Percentiles rank a stretch among this genome's conserved stretches.
These are phyloP conservation scores for Lathyrus aphaca DNA, from an alignment of 306 rosid genomes.

Conservation along the genomic window DNA sequence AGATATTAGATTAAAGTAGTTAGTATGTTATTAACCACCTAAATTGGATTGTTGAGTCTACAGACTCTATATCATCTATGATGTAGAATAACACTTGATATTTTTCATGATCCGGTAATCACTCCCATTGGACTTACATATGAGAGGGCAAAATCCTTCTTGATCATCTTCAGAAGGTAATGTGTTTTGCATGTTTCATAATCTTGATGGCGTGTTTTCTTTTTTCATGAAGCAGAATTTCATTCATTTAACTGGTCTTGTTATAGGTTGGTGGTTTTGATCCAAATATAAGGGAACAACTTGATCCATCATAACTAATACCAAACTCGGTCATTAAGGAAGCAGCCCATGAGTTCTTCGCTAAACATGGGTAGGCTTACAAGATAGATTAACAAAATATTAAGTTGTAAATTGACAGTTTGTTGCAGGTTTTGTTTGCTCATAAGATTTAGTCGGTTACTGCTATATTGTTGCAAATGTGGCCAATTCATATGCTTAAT, in stretches of 20 bases:
- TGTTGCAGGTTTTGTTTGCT: conserved; percentile 21
- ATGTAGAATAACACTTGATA: conserved; percentile 84
- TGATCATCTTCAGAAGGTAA: conserved; percentile 83
- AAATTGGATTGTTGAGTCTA: conserved; percentile 24
- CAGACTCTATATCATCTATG: conserved; percentile 91
- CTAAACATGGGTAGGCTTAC: conserved; percentile 90
- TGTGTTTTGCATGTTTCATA: conserved; percentile 33
- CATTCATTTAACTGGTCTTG: conserved; percentile 19
- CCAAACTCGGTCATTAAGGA: conserved; percentile 79
- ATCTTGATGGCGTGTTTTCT: background rate
- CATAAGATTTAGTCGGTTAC: conserved; percentile 28
- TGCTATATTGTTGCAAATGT: conserved; percentile 11
- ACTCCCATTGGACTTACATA: conserved; percentile 89
- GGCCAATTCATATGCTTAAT: conserved; percentile 12
- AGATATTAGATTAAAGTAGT: background rate
- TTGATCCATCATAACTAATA: conserved; percentile 57
- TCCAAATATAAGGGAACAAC: conserved; percentile 77
- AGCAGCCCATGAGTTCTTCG: conserved; percentile 78
- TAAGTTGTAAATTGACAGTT: conserved; percentile 23
- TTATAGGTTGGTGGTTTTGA: conserved; percentile 84
- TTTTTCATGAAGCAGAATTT: background rate
- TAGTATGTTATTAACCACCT: conserved; percentile 11
- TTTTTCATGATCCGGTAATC: conserved; percentile 94
- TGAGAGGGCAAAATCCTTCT: conserved; percentile 87
- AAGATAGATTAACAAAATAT: conserved; percentile 48